Percentiles rank a stretch among this genome's conserved stretches.
phyloP scores from a whole-genome alignment of 2,329 filamentous ascomycete species.

The Simplicillium sp. region DNA sequence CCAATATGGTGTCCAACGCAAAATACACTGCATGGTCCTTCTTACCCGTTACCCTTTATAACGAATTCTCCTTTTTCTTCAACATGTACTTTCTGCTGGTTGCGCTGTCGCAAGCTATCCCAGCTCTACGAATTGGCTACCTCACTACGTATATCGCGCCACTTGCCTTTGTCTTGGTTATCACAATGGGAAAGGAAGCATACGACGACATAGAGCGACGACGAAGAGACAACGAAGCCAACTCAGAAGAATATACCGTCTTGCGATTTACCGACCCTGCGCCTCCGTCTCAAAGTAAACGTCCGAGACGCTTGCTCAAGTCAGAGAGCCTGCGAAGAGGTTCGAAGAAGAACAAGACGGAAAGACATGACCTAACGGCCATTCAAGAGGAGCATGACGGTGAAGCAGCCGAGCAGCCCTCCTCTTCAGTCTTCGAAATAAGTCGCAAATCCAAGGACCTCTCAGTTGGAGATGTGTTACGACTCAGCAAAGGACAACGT shows the following conservation, averaged over 20 bases:
- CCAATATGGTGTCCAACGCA: slow-evolving; percentile 89
- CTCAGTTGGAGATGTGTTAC: slow-evolving; percentile 91
- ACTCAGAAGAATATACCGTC: slow-evolving; percentile 79
- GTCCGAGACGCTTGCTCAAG: slow-evolving; percentile 29
- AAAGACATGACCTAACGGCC: slow-evolving; percentile 41
- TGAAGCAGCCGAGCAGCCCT: slow-evolving; percentile 33
- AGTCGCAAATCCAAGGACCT: slow-evolving; percentile 78
- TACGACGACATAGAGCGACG: slow-evolving; percentile 84
- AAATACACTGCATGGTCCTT: slow-evolving; percentile 97
- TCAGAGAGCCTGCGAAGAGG: slow-evolving; percentile 25
- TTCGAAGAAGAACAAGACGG: slow-evolving; percentile 18
- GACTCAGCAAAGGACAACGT: slow-evolving; percentile 82
- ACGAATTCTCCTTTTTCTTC: slow-evolving; percentile 99
- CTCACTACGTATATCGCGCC: slow-evolving; percentile 91
- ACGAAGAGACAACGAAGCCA: slow-evolving; percentile 83
- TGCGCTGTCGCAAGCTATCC: slow-evolving; percentile 86
- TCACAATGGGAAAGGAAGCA: slow-evolving; percentile 93
- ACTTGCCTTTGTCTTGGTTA: slow-evolving; percentile 79
- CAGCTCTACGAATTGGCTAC: slow-evolving; percentile 83
- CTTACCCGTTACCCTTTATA: slow-evolving; percentile 87
- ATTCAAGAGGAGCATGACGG: slow-evolving; percentile 61
- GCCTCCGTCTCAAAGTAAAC: slow-evolving; percentile 26
- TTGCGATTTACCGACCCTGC: slow-evolving; percentile 58
- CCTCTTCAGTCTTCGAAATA: slow-evolving; percentile 52
- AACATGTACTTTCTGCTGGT: slow-evolving; percentile 98